Percentiles rank a stretch among this genome's conserved stretches.
These are phyloP conservation scores for Suhomyces terraborum DNA, from an alignment of 1,139 yeast species.

Conservation along the genomic window DNA sequence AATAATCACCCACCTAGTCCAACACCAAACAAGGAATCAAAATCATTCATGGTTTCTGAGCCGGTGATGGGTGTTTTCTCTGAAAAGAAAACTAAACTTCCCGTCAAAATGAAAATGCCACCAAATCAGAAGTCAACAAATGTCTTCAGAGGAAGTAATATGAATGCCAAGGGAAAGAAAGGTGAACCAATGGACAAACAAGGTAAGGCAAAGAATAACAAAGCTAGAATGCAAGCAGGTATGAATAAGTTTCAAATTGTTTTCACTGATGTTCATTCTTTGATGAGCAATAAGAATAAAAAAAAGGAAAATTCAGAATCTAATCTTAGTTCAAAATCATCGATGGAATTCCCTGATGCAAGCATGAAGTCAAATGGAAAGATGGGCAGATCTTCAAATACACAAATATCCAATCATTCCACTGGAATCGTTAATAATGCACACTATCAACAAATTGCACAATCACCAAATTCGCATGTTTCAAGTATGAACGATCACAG, in stretches of 20 bases:
- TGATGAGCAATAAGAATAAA: constrained; percentile 41
- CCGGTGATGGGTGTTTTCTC: constrained; percentile 51
- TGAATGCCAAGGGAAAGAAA: constrained; percentile 21
- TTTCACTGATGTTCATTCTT: constrained; percentile 51
- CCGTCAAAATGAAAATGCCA: constrained; percentile 7
- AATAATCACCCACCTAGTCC: constrained; percentile 39
- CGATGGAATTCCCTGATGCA: background rate
- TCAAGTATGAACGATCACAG: constrained; percentile 20
- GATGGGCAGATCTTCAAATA: constrained; percentile 9
- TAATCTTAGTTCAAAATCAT: background rate
- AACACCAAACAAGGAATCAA: constrained; percentile 39
- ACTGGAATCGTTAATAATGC: background rate
- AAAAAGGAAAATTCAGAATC: constrained; percentile 17
- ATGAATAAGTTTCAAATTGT: constrained; percentile 57
- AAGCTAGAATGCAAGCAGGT: constrained; percentile 45
- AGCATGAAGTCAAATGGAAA: constrained; percentile 7
- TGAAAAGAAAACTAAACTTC: constrained; percentile 25
- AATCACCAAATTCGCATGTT: constrained; percentile 5
- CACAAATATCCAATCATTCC: constrained; percentile 9
- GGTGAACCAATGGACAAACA: constrained; percentile 3
- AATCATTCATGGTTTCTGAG: constrained; percentile 20
- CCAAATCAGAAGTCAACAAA: constrained; percentile 4
- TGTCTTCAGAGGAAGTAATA: constrained; percentile 16
- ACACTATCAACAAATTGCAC: constrained; percentile 2
- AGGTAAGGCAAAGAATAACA: constrained; percentile 16